Base-by-base conservation (phyloP, 2,329 filamentous ascomycete genomes). In the Pyricularia pennisetigena region DNA sequence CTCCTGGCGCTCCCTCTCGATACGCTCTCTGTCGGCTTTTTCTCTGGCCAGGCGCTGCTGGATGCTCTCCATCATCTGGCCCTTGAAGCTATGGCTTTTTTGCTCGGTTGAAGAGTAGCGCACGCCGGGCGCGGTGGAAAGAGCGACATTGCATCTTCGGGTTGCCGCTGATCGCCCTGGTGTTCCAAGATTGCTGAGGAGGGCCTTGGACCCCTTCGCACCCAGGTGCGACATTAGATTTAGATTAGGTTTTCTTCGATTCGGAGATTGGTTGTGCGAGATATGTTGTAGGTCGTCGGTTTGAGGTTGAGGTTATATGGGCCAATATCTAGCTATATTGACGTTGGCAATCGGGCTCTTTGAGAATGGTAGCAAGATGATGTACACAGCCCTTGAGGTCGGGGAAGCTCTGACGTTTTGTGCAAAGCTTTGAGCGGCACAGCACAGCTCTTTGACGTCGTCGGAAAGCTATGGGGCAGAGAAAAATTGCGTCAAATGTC, bases 31-130 rank as follows among this genome's bases (percentile, higher is more conserved):
- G 70, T 85, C 82, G 20, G 76, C 75, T 70, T 78, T 79, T 72
- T 87, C 83, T 57, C 81, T 78, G 67, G 78, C 77, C 62, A 86
- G 79, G 54, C 85, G 82, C 66, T 79, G 76, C 68, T 78, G 78
- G 67, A 85, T 83, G 70, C 83, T 85, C 74, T 84, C 79, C 57
- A 84, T 82, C 74, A 87, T 79, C 74, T 86, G 85, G 28, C 83
- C 83, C 68, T 82, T 81, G 75, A 86, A 87, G 4, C 73, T 74
- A 66, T 70, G 69, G 41, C 71, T 74, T 29, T 71, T 69, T 54
- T 69, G 65, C 23, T 70, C 68, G 7, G 65, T 64, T 12, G 69
- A 70, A 4, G 70, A 65, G 30, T 68, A 61, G 64, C 70, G 71
- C 32, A 68, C 68, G 29, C 41, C 28, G 26, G 65, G 65, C 24